These are phyloP conservation scores for Metschnikowia gruessii DNA, from an alignment of 805 yeast genomes.

Conservation along the genomic window DNA sequence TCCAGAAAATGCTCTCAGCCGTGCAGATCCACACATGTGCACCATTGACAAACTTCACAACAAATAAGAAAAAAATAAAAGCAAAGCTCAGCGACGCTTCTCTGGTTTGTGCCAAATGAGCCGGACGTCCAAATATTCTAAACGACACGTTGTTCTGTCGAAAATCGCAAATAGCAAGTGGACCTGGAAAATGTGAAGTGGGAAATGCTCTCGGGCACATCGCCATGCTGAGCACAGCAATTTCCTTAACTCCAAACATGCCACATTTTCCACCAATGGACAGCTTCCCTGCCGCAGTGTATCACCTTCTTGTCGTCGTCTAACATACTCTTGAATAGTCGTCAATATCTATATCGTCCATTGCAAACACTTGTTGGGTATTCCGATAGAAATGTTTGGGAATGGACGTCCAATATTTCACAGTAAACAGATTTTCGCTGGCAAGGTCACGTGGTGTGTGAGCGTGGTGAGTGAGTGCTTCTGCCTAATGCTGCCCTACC, in stretches of 20 bases:
- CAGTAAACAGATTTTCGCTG: conserved; percentile 4
- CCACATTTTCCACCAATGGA: not conserved
- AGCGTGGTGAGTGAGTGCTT: not conserved
- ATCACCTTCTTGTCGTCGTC: conserved; percentile 6
- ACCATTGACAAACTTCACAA: not conserved
- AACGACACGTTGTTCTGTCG: too few relatives aligned
- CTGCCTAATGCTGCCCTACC: not conserved
- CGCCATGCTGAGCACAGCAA: conserved; percentile 1
- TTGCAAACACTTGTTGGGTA: conserved; percentile 16
- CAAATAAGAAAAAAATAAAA: not conserved
- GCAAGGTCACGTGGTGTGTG: conserved; percentile 9
- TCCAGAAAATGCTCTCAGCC: not conserved
- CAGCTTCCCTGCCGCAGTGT: conserved; percentile 1
- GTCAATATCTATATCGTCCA: conserved; percentile 65
- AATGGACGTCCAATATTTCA: conserved; percentile 6
- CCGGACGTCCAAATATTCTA: not conserved
- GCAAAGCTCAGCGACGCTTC: not conserved
- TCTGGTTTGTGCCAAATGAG: not conserved
- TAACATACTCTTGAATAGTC: conserved; percentile 58
- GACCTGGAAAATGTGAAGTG: too few relatives aligned
- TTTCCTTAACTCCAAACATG: not conserved
- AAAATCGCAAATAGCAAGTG: too few relatives aligned
- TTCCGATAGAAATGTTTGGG: not conserved
- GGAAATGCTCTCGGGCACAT: not conserved
- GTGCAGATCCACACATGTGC: not conserved